A percentile compares a stretch with the other conserved stretches of the same genome.
Evolutionary conservation across 2,329 filamentous ascomycete species (phyloP).

Genomic region (Emmonsia crescens): DNA sequence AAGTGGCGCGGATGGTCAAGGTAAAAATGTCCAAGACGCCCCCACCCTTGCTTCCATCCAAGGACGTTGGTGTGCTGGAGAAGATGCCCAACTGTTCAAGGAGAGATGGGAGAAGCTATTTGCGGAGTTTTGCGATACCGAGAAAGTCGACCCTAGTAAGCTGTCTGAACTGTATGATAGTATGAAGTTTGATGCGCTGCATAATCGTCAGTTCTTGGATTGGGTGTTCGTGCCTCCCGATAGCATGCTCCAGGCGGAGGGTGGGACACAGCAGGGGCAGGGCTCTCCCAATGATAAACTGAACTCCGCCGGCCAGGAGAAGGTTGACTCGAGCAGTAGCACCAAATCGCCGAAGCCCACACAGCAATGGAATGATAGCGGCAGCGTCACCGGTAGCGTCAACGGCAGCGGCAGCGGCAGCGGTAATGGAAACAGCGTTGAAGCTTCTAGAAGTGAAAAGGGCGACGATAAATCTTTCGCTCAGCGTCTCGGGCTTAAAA

Average conservation of each 20-base stretch:
- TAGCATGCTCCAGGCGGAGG: conserved; percentile 59
- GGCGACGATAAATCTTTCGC: conserved; percentile 24
- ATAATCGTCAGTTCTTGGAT: conserved; percentile 91
- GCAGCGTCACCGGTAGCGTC: neutral
- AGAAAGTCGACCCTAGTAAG: conserved; percentile 98
- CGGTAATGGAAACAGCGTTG: conserved; percentile 5
- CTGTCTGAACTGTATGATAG: conserved; percentile 97
- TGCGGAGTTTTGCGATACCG: conserved; percentile 86
- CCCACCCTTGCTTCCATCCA: conserved; percentile 63
- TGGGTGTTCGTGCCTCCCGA: conserved; percentile 91
- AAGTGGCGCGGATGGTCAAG: conserved; percentile 12
- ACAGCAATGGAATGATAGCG: conserved; percentile 1
- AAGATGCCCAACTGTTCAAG: conserved; percentile 87
- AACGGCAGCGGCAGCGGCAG: conserved; percentile 4
- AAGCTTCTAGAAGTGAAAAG: conserved; percentile 16
- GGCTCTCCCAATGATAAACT: conserved; percentile 18
- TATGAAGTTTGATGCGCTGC: conserved; percentile 98
- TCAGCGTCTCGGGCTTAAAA: conserved; percentile 39
- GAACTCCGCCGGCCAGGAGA: conserved; percentile 7
- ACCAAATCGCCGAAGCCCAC: conserved; percentile 9
- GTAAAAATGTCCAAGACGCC: conserved; percentile 21
- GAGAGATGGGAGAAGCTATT: conserved; percentile 99
- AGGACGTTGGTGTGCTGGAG: conserved; percentile 87
- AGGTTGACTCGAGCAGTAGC: conserved; percentile 15
- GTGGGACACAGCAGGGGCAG: conserved; percentile 26